Conservation (phyloP, 768 basidiomycete species). For the Trametes sanguinea region DNA sequence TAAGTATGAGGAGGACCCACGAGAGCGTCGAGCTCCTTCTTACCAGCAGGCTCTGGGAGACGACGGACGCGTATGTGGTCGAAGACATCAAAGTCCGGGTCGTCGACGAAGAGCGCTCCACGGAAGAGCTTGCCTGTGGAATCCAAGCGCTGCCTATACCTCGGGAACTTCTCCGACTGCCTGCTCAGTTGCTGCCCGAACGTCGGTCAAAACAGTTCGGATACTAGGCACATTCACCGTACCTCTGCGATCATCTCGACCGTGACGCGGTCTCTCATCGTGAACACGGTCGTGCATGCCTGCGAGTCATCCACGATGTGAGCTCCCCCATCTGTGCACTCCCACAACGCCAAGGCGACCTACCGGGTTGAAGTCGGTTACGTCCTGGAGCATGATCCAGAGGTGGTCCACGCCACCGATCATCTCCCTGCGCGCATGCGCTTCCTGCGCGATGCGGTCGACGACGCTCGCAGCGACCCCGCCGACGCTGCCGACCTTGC, state of each 20-base stretch:
- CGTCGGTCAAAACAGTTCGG: background rate
- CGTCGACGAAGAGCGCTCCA: slow-evolving; percentile 27
- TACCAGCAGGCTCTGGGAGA: slow-evolving; percentile 28
- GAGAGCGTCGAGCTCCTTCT: slow-evolving; percentile 24
- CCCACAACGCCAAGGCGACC: background rate
- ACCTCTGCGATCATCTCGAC: slow-evolving; percentile 13
- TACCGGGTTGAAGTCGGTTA: slow-evolving; percentile 29
- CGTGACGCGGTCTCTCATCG: slow-evolving; percentile 8
- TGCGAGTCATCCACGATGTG: background rate
- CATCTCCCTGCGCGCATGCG: slow-evolving; percentile 21
- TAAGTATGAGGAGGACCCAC: slow-evolving; percentile 5
- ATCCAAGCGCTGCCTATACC: slow-evolving; percentile 23
- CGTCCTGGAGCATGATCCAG: slow-evolving; percentile 25
- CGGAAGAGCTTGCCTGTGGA: slow-evolving; percentile 24
- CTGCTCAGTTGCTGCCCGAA: slow-evolving; percentile 2
- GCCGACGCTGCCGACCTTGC: slow-evolving; percentile 3
- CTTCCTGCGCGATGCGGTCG: slow-evolving; percentile 20
- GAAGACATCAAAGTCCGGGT: slow-evolving; percentile 24
- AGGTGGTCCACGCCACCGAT: slow-evolving; percentile 30
- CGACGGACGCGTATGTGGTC: slow-evolving; percentile 22
- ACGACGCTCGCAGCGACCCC: slow-evolving; percentile 5
- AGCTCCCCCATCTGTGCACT: background rate
- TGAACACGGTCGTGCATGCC: slow-evolving; percentile 17
- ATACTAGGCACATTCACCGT: background rate
- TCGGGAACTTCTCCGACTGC: slow-evolving; percentile 24